phyloP scores from a whole-genome alignment of 2,329 filamentous ascomycete genomes.

The Neobulgaria alba region DNA sequence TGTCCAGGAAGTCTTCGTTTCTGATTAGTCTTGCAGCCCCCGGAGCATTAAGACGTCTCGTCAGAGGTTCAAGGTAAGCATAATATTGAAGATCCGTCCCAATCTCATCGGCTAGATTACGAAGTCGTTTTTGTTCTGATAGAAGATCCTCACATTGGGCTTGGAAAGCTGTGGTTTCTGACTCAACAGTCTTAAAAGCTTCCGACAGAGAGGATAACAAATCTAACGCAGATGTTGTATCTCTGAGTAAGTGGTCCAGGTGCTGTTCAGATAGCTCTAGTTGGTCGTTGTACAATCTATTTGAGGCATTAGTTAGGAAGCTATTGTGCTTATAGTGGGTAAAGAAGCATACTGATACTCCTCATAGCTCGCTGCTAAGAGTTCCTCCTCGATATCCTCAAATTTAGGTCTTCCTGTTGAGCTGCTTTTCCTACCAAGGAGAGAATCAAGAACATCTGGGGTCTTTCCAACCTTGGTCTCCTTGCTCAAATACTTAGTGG shows the following conservation, averaged over 20 bases:
- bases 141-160: slow-evolving; percentile 85
- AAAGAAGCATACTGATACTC: slow-evolving; percentile 65
- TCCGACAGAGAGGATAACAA: slow-evolving; percentile 71
- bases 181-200: slow-evolving; percentile 80
- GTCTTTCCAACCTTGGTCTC: slow-evolving; percentile 31
- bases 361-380: slow-evolving; percentile 76
- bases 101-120: slow-evolving; percentile 73
- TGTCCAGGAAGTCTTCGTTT: slow-evolving; percentile 76
- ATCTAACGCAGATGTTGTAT: slow-evolving; percentile 67
- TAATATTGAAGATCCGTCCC: slow-evolving; percentile 92
- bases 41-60: slow-evolving; percentile 81
- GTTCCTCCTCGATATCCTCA: slow-evolving; percentile 49
- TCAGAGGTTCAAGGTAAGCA: slow-evolving; percentile 84
- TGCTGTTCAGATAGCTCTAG: slow-evolving; percentile 73
- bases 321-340: neutral
- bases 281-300: slow-evolving; percentile 70
- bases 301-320: slow-evolving; percentile 5
- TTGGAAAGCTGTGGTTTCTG: slow-evolving; percentile 88
- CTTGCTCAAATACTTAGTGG: slow-evolving; percentile 47
- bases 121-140: slow-evolving; percentile 69
- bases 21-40: slow-evolving; percentile 81
- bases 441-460: slow-evolving; percentile 15
- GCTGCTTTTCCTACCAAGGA: neutral
- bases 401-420: slow-evolving; percentile 29
- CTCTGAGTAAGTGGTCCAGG: slow-evolving; percentile 67